A percentile compares a stretch with the other conserved stretches of the same genome.
phyloP scores from a whole-genome alignment of 2,329 filamentous ascomycete genomes.

The Ceratocystis diversiconidia region DNA sequence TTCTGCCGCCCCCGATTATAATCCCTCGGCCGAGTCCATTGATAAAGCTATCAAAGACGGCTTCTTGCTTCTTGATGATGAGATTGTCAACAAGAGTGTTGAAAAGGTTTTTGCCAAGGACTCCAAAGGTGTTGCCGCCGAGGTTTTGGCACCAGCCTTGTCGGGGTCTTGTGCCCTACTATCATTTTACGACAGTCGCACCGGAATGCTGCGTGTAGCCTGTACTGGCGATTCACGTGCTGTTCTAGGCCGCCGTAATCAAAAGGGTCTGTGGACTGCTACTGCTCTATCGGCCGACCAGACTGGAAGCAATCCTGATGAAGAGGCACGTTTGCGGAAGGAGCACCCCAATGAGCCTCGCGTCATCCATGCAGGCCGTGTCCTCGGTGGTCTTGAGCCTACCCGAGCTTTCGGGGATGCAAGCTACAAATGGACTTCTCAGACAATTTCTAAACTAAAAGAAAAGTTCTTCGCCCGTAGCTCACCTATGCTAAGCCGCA shows the following conservation, averaged over 20 bases:
- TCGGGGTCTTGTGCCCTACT: conserved; percentile 95
- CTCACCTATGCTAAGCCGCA: conserved; percentile 64
- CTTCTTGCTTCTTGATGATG: conserved; percentile 76
- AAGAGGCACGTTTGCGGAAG: conserved; percentile 66
- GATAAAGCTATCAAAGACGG: conserved; percentile 86
- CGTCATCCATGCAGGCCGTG: conserved; percentile 76
- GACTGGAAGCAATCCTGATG: conserved; percentile 76
- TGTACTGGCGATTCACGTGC: conserved; percentile 95
- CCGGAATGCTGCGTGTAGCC: conserved; percentile 79
- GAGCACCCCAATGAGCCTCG: conserved; percentile 82
- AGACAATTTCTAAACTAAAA: conserved; percentile 71
- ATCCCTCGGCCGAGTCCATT: conserved; percentile 65
- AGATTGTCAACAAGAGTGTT: conserved; percentile 88
- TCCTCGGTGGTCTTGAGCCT: conserved; percentile 83
- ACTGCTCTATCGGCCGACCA: conserved; percentile 84
- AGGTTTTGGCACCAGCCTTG: conserved; percentile 79
- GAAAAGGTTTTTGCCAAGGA: conserved; percentile 80
- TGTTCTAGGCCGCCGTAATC: conserved; percentile 66
- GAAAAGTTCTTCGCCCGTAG: conserved; percentile 75
- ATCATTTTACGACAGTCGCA: conserved; percentile 85
- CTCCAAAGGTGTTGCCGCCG: conserved; percentile 79
- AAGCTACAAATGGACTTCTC: conserved; percentile 86
- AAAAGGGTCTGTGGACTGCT: conserved; percentile 81
- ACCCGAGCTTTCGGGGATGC: conserved; percentile 92
- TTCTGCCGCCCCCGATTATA: conserved; percentile 49